Conservation (phyloP, 257 asterid genomes). For the Nemophila menziesii region DNA sequence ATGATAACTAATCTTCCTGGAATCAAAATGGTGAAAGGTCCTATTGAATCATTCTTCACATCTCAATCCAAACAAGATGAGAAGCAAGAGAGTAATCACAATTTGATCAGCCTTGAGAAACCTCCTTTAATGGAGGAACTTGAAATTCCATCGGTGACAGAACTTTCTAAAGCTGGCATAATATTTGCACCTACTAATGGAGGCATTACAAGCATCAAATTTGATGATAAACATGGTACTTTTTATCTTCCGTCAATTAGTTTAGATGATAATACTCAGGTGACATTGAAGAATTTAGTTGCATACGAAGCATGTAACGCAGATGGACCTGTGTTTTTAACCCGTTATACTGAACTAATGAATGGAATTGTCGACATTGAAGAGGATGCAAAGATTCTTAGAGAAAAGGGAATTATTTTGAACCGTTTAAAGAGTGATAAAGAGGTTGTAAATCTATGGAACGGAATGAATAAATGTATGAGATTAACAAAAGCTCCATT, state of each 20-base stretch:
- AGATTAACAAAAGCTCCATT: slow-evolving; percentile 2
- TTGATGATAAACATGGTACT: background rate
- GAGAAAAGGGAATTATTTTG: background rate
- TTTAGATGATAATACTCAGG: background rate
- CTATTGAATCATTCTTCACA: background rate
- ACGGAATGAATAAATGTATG: background rate
- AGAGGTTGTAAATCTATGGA: background rate
- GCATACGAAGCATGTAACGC: slow-evolving; percentile 2
- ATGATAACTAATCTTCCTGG: slow-evolving; percentile 3
- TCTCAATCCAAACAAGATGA: background rate
- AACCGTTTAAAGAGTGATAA: background rate
- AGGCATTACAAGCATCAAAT: slow-evolving; percentile 6
- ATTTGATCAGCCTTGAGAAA: background rate
- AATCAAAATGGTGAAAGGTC: background rate
- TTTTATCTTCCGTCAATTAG: background rate
- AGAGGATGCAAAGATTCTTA: slow-evolving; percentile 1
- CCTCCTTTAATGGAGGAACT: slow-evolving; percentile 10
- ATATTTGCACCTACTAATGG: slow-evolving; percentile 2
- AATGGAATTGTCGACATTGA: slow-evolving; percentile 2
- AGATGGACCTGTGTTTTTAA: background rate
- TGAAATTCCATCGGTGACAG: slow-evolving; percentile 12
- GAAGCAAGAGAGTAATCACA: background rate
- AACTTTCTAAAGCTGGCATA: slow-evolving; percentile 8
- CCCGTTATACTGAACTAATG: slow-evolving; percentile 2
- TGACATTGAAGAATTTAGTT: background rate